Evolutionary conservation across 2,329 filamentous ascomycete species (phyloP).

Genomic region (Fusarium tuaranense): DNA sequence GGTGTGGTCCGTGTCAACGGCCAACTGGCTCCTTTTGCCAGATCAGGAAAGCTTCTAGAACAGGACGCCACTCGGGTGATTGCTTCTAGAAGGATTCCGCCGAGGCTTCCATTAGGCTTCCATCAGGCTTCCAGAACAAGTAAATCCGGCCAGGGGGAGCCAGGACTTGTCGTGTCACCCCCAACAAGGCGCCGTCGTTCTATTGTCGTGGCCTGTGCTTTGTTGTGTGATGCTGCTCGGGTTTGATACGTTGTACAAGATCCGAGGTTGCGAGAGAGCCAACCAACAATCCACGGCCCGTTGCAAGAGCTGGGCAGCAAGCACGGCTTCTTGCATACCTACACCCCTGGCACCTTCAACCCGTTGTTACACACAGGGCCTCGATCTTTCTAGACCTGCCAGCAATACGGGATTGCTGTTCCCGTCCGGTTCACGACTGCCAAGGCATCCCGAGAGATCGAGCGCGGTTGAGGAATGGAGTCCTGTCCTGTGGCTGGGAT

Average conservation of each 20-base stretch:
- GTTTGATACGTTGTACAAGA: not conserved
- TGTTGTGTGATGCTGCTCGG: slow-evolving; percentile 8
- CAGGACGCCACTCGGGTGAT: slow-evolving; percentile 21
- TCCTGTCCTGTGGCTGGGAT: not conserved
- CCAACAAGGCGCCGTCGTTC: not conserved
- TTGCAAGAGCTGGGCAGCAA: slow-evolving; percentile 4
- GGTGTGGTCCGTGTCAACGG: slow-evolving; percentile 33
- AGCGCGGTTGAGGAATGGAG: not conserved
- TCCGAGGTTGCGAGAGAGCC: not conserved
- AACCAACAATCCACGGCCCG: not conserved
- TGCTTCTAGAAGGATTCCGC: slow-evolving; percentile 39
- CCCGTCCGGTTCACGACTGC: not conserved
- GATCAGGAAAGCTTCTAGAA: slow-evolving; percentile 44
- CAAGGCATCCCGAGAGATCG: not conserved
- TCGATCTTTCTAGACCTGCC: not conserved
- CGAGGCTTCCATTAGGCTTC: slow-evolving; percentile 11
- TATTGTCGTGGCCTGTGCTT: slow-evolving; percentile 15
- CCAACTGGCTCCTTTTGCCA: slow-evolving; percentile 1
- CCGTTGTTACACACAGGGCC: not conserved
- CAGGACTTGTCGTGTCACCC: slow-evolving; percentile 5
- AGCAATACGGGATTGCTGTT: slow-evolving; percentile 5
- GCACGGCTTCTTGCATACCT: slow-evolving; percentile 9
- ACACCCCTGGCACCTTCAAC: slow-evolving; percentile 2
- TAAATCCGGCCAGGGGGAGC: slow-evolving; percentile 8
- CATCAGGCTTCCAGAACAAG: slow-evolving; percentile 24